Evolutionary conservation across 768 basidiomycete genomes (phyloP).

Genomic region (Dictyophora rubrovolvata): DNA sequence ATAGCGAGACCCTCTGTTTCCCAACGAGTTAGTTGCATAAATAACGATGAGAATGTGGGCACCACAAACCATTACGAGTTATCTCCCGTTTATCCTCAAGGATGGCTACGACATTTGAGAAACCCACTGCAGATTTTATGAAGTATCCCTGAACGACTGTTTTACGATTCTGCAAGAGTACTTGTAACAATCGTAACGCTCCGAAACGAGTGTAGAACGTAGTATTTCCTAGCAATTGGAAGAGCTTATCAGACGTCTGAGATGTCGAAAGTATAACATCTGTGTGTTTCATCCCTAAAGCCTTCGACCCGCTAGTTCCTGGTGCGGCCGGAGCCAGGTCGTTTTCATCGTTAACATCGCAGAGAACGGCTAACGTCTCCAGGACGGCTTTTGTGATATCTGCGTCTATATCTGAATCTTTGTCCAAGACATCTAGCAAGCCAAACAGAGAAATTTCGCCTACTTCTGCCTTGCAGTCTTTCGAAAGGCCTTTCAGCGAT

Average conservation of each 20-base stretch:
- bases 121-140: slow-evolving; percentile 65
- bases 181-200: slow-evolving; percentile 71
- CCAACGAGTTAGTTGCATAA: neutral
- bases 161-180: slow-evolving; percentile 73
- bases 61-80: slow-evolving; percentile 66
- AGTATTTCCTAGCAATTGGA: slow-evolving; percentile 64
- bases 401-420: slow-evolving; percentile 82
- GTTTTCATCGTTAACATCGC: slow-evolving; percentile 58
- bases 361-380: slow-evolving; percentile 80
- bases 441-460: slow-evolving; percentile 68
- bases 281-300: slow-evolving; percentile 76
- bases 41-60: neutral
- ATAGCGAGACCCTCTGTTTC: slow-evolving; percentile 70
- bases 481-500: slow-evolving; percentile 81
- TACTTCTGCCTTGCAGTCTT: slow-evolving; percentile 87
- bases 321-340: slow-evolving; percentile 14
- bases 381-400: slow-evolving; percentile 89
- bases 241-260: slow-evolving; percentile 61
- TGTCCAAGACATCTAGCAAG: slow-evolving; percentile 70
- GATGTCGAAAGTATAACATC: slow-evolving; percentile 69
- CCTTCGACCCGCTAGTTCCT: slow-evolving; percentile 32
- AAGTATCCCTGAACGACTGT: slow-evolving; percentile 84
- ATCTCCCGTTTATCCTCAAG: slow-evolving; percentile 85
- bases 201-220: slow-evolving; percentile 80
- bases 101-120: slow-evolving; percentile 47